These are phyloP conservation scores for Spergularia azorica DNA, from an alignment of 179 eudicot genomes.

Conservation along the genomic window DNA sequence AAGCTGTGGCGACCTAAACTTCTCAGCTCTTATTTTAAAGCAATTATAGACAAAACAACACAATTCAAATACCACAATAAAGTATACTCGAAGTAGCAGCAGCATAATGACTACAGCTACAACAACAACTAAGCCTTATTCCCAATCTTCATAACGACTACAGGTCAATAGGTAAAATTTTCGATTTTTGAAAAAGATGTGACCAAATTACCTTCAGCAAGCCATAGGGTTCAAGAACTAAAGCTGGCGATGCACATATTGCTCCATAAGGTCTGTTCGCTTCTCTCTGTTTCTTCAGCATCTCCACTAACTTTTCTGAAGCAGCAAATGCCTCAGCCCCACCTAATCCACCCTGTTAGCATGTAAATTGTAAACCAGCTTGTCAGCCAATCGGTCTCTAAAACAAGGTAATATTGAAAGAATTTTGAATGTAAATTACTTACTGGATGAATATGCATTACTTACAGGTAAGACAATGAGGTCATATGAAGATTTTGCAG, in stretches of 20 bases:
- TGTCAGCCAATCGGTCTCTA: background rate
- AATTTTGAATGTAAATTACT: background rate
- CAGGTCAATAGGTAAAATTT: background rate
- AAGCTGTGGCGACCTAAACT: background rate
- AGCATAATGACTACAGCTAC: too few species aligned
- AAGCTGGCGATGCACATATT: slow-evolving; percentile 98
- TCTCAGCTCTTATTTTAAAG: background rate
- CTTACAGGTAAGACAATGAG: slow-evolving; percentile 91
- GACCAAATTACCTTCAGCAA: slow-evolving; percentile 69
- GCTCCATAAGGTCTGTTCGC: slow-evolving; percentile 84
- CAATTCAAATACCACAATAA: background rate
- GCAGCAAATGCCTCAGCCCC: slow-evolving; percentile 89
- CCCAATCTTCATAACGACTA: background rate
- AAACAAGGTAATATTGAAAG: background rate
- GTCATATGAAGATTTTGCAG: slow-evolving; percentile 62
- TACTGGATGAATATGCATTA: background rate
- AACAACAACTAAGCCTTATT: too few species aligned
- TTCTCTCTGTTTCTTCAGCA: slow-evolving; percentile 85
- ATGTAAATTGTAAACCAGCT: background rate
- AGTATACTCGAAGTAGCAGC: too few species aligned
- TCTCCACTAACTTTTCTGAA: slow-evolving; percentile 67
- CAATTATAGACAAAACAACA: background rate
- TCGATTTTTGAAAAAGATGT: background rate
- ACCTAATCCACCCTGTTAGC: slow-evolving; percentile 87
- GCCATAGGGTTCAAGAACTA: slow-evolving; percentile 89